Conservation (phyloP, 345 rosid genomes). For the Noccaea bulbosa region DNA sequence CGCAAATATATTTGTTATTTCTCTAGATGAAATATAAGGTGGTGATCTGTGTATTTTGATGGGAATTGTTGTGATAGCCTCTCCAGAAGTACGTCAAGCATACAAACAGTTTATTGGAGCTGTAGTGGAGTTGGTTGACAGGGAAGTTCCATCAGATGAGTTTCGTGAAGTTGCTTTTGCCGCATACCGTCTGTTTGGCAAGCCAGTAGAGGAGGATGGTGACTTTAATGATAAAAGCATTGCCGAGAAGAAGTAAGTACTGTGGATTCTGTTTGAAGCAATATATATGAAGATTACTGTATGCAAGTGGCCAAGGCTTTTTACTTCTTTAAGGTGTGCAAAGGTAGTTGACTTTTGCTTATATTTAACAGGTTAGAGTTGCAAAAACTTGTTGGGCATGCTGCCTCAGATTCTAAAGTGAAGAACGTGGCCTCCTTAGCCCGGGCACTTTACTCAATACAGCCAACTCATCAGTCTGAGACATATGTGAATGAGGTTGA, state of each 20-base stretch:
- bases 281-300: neutral
- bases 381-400: slow-evolving; percentile 75
- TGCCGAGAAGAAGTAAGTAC: slow-evolving; percentile 49
- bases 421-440: slow-evolving; percentile 64
- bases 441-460: slow-evolving; percentile 58
- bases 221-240: slow-evolving; percentile 36
- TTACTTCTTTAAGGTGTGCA: slow-evolving; percentile 5
- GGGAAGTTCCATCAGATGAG: slow-evolving; percentile 81
- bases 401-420: slow-evolving; percentile 52
- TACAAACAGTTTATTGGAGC: slow-evolving; percentile 81
- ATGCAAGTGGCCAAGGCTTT: slow-evolving; percentile 20
- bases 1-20: neutral
- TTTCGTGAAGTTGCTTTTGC: slow-evolving; percentile 71
- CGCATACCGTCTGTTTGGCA: slow-evolving; percentile 57
- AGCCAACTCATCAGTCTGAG: slow-evolving; percentile 53
- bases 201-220: slow-evolving; percentile 52
- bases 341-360: slow-evolving; percentile 11
- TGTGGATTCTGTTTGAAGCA: slow-evolving; percentile 6
- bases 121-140: slow-evolving; percentile 72
- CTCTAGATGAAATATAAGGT: slow-evolving; percentile 3
- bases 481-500: slow-evolving; percentile 47
- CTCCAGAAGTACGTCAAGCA: slow-evolving; percentile 74
- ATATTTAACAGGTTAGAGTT: slow-evolving; percentile 63
- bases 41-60: slow-evolving; percentile 12
- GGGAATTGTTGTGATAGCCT: slow-evolving; percentile 58